Evolutionary conservation across 208 protist genomes (phyloP), one percentile per base, ranked within the genome.

Genomic region (Borovskyia barvae): DNA sequence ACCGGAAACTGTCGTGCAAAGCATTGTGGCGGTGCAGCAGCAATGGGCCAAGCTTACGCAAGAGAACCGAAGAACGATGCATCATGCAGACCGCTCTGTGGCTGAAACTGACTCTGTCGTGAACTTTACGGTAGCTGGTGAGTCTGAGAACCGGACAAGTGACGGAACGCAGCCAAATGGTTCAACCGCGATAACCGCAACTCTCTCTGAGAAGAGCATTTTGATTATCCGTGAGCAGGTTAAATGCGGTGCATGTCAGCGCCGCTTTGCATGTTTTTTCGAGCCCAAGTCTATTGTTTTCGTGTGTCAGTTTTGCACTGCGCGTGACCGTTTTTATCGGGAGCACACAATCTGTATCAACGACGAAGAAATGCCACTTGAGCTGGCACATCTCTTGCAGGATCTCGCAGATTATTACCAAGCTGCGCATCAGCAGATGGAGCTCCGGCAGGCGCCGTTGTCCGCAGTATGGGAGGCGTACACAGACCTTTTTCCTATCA

Each of bases 271-370:
- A 22, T 79, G 69, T 58, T 91, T 80, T 55, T 93, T 93, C 56
- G 62, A 81, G 30, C 77, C 72, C 15, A 37, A 66, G 15, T 87
- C 67, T 32, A 73, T 87, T 6, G 59, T 85, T 37, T 93, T 93
- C 70, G 56, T 90, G 19, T 93, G 87, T 25, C 70, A 82, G 35
- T 90, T 86, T 43, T 93, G 87, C 72, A 86, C 76, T 37, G 74
- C 83, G 24, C 75, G 78, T 11, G 87, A 93, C 39, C 81, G 81
- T 24, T 91, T 78, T 54, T 93, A 93, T 64, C 80, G 87, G 52
- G 81, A 87, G n/a, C 70, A 87, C 29, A 75, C 76, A 1, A 41
- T 90, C 9, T 93, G 87, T 73, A 82, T 93, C 57, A 93, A 93
- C 67, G 83, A 93, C 39, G 87, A 93, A 50, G 61, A 56, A 33